Percentiles rank a stretch among this genome's conserved stretches.
phyloP scores from a whole-genome alignment of 2,329 filamentous ascomycete species.

The Penicillium aurantiogriseum region DNA sequence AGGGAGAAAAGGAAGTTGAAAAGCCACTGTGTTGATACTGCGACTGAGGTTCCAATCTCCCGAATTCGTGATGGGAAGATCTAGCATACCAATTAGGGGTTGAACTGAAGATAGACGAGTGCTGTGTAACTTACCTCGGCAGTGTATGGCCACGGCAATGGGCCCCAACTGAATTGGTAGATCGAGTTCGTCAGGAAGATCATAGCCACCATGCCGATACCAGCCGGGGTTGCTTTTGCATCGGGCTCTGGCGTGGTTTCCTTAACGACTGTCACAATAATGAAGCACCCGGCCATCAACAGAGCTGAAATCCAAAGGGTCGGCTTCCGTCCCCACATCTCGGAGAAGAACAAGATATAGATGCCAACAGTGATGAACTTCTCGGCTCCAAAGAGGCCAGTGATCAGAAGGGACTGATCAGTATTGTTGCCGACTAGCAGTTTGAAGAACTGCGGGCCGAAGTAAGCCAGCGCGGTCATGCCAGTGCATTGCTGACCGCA shows the following conservation, averaged over 20 bases:
- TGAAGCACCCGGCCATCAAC: slow-evolving; percentile 53
- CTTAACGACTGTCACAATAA: slow-evolving; percentile 50
- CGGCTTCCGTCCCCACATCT: slow-evolving; percentile 51
- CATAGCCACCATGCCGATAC: slow-evolving; percentile 51
- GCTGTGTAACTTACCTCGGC: slow-evolving; percentile 22
- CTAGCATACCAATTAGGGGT: slow-evolving; percentile 12
- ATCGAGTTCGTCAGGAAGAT: slow-evolving; percentile 40
- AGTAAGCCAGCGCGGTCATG: slow-evolving; percentile 50
- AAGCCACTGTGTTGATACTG: slow-evolving; percentile 39
- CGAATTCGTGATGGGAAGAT: slow-evolving; percentile 43
- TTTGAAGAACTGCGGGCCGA: slow-evolving; percentile 54
- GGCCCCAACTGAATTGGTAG: slow-evolving; percentile 38
- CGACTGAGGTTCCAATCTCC: slow-evolving; percentile 39
- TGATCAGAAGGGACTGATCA: slow-evolving; percentile 45
- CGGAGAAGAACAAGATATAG: slow-evolving; percentile 52
- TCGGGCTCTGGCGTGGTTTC: slow-evolving; percentile 42
- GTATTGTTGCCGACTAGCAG: slow-evolving; percentile 48
- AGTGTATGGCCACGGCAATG: slow-evolving; percentile 38
- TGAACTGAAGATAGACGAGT: not conserved
- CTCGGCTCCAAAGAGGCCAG: slow-evolving; percentile 53
- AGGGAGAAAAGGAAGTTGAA: slow-evolving; percentile 47
- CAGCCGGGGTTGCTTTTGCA: slow-evolving; percentile 33
- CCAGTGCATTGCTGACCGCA: slow-evolving; percentile 52
- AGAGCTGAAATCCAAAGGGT: slow-evolving; percentile 49
- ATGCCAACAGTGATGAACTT: slow-evolving; percentile 51